Evolutionary conservation across 148 eudicot species (phyloP), one percentile per base, ranked within the genome.

Genomic region (Talinum fruticosum): DNA sequence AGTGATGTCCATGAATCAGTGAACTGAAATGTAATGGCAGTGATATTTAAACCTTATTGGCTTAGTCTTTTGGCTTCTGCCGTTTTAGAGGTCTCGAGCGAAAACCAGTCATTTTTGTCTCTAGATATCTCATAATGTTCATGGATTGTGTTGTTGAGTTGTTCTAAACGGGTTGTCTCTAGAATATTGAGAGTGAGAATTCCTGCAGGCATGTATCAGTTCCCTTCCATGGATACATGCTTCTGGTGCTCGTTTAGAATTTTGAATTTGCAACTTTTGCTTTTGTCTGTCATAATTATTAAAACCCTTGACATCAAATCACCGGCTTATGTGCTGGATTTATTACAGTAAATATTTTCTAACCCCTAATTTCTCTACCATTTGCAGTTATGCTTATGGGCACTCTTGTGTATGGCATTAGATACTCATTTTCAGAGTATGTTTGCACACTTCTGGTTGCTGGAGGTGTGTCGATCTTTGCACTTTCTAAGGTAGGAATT

Each of bases 341-440:
- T 29, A 62, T 16, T 62, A 65, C 57, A 15, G 38, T 61, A 15
- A 45, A 64, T 18, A 5, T 51, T 72, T 41, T 77, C 51, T 66
- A 41, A 23, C 21, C 23, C 70, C 32, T 14, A 54, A 8, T 44
- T 51, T 62, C 76, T 24, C 35, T 75, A 36, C 69, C 71, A 24
- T 2, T 33, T 87, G 86, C 89, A 94, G 97, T 92, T 76, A 94
- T 94, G 97, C 82, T 94, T 76, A 94, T 94, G 97, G 97, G 98
- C 24, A 72, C 92, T 24, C 79, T 90, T 80, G 94, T 92, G 69
- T 92, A 89, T 79, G 87, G 97, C 79, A 85, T 90, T 74, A 73
- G 93, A 89, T 96, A 96, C 82, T 77, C 88, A 38, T 32, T 89
- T 69, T 92, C 93, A 4, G 99, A 96, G 84, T 96, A 79, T 83